These are phyloP conservation scores for Xylaria sp. DNA, from an alignment of 2,329 filamentous ascomycete species.

Conservation along the genomic window DNA sequence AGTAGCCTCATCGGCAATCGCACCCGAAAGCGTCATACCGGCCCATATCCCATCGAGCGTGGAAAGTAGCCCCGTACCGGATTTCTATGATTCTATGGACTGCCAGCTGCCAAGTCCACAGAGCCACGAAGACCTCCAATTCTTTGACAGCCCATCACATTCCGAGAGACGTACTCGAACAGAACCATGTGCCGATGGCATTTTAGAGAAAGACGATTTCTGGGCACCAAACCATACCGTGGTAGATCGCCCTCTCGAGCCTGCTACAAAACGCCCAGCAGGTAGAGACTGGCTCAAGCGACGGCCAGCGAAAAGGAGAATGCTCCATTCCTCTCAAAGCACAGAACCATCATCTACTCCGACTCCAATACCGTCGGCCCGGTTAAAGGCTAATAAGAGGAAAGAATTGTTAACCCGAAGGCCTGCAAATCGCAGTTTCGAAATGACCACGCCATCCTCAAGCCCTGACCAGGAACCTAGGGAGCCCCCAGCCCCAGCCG, in stretches of 20 bases:
- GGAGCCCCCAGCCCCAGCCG: slow-evolving; percentile 10
- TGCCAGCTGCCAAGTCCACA: slow-evolving; percentile 56
- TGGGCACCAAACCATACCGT: slow-evolving; percentile 45
- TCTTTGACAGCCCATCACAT: slow-evolving; percentile 32
- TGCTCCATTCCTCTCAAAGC: slow-evolving; percentile 37
- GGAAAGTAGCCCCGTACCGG: slow-evolving; percentile 28
- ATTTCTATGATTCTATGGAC: slow-evolving; percentile 44
- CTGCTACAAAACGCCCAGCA: slow-evolving; percentile 41
- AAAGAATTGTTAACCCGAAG: slow-evolving; percentile 15
- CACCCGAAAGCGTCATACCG: slow-evolving; percentile 22
- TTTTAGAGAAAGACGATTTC: slow-evolving; percentile 45
- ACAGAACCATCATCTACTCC: slow-evolving; percentile 38
- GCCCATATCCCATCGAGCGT: slow-evolving; percentile 20
- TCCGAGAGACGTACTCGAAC: slow-evolving; percentile 42
- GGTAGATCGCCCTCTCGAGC: slow-evolving; percentile 18
- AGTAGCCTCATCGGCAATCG: slow-evolving; percentile 29
- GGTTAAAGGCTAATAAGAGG: slow-evolving; percentile 22
- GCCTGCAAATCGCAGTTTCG: slow-evolving; percentile 42
- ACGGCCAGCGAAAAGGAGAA: slow-evolving; percentile 44
- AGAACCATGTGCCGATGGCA: slow-evolving; percentile 44
- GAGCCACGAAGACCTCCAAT: slow-evolving; percentile 45
- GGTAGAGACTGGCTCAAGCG: slow-evolving; percentile 48
- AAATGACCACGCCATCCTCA: slow-evolving; percentile 46
- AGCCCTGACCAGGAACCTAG: slow-evolving; percentile 34
- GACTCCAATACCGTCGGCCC: slow-evolving; percentile 37